A percentile compares a stretch with the other conserved stretches of the same genome.
Evolutionary conservation across 805 yeast species (phyloP).

Genomic region (Wickerhamiella nectarea): DNA sequence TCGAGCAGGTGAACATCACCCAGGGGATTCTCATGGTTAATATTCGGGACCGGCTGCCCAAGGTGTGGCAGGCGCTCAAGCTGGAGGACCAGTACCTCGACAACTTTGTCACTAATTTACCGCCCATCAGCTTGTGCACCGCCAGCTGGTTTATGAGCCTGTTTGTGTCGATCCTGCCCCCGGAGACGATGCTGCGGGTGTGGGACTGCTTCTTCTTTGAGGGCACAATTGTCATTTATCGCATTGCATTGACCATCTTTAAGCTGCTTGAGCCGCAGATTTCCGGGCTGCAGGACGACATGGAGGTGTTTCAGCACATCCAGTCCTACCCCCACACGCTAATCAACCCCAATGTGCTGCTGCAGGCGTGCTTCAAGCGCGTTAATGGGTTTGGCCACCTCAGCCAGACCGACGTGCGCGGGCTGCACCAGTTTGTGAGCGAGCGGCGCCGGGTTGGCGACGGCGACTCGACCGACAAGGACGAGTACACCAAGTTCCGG

Average conservation of each 20-base stretch:
- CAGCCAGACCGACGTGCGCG: conserved; percentile 68
- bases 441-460: conserved; percentile 25
- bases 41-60: conserved; percentile 69
- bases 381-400: conserved; percentile 59
- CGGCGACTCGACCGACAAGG: conserved; percentile 17
- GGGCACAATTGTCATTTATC: conserved; percentile 73
- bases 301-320: conserved; percentile 68
- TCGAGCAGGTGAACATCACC: conserved; percentile 90
- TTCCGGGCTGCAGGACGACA: conserved; percentile 30
- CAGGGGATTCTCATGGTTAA: conserved; percentile 90
- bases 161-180: conserved; percentile 82
- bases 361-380: conserved; percentile 64
- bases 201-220: conserved; percentile 96
- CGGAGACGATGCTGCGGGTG: conserved; percentile 72
- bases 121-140: conserved; percentile 85
- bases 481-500: conserved; percentile 20
- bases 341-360: conserved; percentile 48
- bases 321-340: conserved; percentile 54
- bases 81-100: conserved; percentile 31
- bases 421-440: conserved; percentile 66
- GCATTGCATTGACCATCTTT: conserved; percentile 67
- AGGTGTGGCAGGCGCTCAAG: conserved; percentile 50
- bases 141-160: conserved; percentile 98
- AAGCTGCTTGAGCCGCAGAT: conserved; percentile 61
- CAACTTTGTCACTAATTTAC: conserved; percentile 52